A percentile compares a stretch with the other conserved stretches of the same genome.
Evolutionary conservation across 805 yeast genomes (phyloP).

Genomic region (Candida oleophila): DNA sequence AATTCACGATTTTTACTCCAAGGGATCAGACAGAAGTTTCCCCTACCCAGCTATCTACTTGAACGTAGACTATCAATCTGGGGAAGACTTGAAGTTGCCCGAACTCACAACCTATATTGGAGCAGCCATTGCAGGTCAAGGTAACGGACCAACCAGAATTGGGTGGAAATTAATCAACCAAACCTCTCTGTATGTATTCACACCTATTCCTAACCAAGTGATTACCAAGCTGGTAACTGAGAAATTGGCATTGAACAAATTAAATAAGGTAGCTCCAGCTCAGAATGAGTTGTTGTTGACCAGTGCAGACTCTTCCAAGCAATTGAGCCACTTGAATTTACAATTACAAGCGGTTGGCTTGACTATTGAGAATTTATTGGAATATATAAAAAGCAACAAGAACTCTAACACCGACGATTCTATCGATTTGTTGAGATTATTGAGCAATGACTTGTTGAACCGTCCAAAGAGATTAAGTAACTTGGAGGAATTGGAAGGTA

Average conservation of each 20-base stretch:
- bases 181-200: constrained; percentile 57
- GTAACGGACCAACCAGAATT: constrained; percentile 15
- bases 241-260: constrained; percentile 51
- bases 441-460: constrained; percentile 56
- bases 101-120: constrained; percentile 69
- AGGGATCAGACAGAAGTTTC: constrained; percentile 64
- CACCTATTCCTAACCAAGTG: constrained; percentile 70
- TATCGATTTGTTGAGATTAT: constrained; percentile 62
- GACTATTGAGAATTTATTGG: constrained; percentile 49
- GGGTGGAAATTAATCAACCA: constrained; percentile 40
- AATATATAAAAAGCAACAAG: constrained; percentile 44
- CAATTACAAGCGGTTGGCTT: constrained; percentile 46
- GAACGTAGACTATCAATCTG: constrained; percentile 53
- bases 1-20: constrained; percentile 76
- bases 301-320: constrained; percentile 36
- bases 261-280: constrained; percentile 31
- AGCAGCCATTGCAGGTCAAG: constrained; percentile 60
- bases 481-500: constrained; percentile 51
- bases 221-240: constrained; percentile 46
- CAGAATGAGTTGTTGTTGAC: constrained; percentile 25
- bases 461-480: constrained; percentile 51
- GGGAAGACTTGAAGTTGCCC: constrained; percentile 50
- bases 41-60: constrained; percentile 80
- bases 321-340: constrained; percentile 44
- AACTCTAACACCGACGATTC: constrained; percentile 47